Evolutionary conservation across 495 filamentous ascomycete genomes (phyloP).

Genomic region (Penicillium turbatum): DNA sequence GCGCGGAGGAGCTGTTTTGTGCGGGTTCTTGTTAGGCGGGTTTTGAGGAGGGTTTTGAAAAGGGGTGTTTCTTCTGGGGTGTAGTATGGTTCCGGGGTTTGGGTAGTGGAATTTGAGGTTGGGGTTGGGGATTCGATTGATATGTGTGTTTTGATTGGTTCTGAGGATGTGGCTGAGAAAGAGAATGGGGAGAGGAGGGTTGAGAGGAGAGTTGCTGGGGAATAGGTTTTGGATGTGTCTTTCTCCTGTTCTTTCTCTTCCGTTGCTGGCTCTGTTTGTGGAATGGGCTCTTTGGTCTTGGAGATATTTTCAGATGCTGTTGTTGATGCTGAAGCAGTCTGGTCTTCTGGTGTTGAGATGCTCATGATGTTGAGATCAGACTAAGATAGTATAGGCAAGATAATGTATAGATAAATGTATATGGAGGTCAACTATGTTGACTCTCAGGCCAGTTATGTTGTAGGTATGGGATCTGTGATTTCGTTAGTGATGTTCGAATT

Average conservation of each 20-base stretch:
- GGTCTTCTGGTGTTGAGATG: neutral
- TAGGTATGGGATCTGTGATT: neutral
- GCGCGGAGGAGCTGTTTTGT: conserved; percentile 40
- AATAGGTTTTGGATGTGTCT: neutral
- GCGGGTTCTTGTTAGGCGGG: conserved; percentile 31
- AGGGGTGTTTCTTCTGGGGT: conserved; percentile 22
- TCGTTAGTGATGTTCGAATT: neutral
- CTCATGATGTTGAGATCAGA: conserved; percentile 1
- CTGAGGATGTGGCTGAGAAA: neutral
- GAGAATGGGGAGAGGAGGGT: conserved; percentile 5
- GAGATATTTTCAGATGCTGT: neutral
- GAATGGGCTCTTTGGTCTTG: neutral
- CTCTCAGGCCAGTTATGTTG: too few relatives aligned
- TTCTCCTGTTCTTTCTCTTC: neutral
- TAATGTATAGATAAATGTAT: too few relatives aligned
- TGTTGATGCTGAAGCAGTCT: neutral
- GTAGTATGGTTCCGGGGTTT: conserved; percentile 24
- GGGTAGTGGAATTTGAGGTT: neutral
- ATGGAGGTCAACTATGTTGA: neutral
- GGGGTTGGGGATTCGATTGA: neutral
- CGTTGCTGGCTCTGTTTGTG: neutral
- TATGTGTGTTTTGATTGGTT: conserved; percentile 1
- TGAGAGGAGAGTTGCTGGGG: conserved; percentile 4
- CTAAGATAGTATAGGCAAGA: too few relatives aligned
- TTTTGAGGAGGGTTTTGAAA: conserved; percentile 31